Base-by-base conservation (phyloP, 192 early-diverging fungal species). In the Podila clonocystis region DNA sequence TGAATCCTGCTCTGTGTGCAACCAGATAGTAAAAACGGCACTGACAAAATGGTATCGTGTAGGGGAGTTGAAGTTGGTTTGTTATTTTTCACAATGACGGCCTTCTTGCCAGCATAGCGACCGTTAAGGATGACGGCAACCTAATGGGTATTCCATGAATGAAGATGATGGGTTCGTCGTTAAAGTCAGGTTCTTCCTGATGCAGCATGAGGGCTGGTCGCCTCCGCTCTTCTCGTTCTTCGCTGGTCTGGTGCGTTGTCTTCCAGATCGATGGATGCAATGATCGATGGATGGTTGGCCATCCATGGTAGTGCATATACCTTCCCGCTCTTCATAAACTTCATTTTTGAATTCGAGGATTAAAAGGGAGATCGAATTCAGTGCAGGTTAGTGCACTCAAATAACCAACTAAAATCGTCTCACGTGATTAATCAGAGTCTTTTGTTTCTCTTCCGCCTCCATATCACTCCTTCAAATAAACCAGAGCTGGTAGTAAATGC, bases 101-200 rank as follows among this genome's bases (percentile, higher is more conserved):
- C 97, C 93, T 99, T 99, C 93, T 97, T 98, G 82, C 98, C 98
- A 86, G 98, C 98, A 75, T 95, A 95, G 73, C 98, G 95, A 72
- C 97, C 98, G 84, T 98, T 96, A 75, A 99, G 94, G 86, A 99
- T 87, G 70, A 99, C 93, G 73, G 97, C 97, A 79, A 98, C 97
- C 95, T 98, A 89, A 45, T 57, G 30, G 52, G 24, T 36, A 36
- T 36, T 45, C 41, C 41, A 65, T 33, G 38, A 58, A 20, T 57
- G 45, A 28, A 20, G 29, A 49, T 33, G 63, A 30, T 60, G 59
- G 59, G 59, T 60, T 24, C 9, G 12, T 58, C 22, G 59, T 60
- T 17, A 60, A 34, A 33, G 59, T 30, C 22, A 30, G 29, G 22
- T 60, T 60, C 59, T 60, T 30, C 59, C 15, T 20, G 59, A 60